Conservation (phyloP, 2,329 filamentous ascomycete genomes). For the Curvularia sp. region DNA sequence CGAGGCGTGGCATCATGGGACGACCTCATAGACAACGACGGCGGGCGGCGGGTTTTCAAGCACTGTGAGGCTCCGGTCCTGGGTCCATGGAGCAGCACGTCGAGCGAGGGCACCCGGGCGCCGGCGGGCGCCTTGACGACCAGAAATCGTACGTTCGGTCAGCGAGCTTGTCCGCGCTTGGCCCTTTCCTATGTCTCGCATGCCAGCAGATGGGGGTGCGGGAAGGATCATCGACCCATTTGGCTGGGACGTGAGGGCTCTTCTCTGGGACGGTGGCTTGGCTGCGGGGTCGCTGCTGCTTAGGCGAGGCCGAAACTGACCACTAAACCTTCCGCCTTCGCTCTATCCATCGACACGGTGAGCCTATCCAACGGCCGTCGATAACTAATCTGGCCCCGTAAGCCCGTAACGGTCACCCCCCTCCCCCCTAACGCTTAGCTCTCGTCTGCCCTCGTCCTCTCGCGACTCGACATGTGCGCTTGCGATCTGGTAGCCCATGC, state of each 20-base stretch:
- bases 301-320: slow-evolving; percentile 40
- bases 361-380: slow-evolving; percentile 32
- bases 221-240: slow-evolving; percentile 33
- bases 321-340: slow-evolving; percentile 23
- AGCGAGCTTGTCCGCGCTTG: slow-evolving; percentile 16
- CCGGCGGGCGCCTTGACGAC: too few species aligned
- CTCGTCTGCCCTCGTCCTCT: neutral
- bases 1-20: neutral
- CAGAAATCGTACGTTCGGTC: neutral
- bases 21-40: neutral
- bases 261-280: slow-evolving; percentile 21
- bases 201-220: slow-evolving; percentile 18
- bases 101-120: too few species aligned
- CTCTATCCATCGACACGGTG: slow-evolving; percentile 22
- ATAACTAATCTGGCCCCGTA: slow-evolving; percentile 10
- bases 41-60: slow-evolving; percentile 1
- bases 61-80: slow-evolving; percentile 30
- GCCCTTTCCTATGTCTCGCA: slow-evolving; percentile 12
- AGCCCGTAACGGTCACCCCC: slow-evolving; percentile 11
- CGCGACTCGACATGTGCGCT: neutral
- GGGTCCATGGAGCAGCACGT: too few species aligned
- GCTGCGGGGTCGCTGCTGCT: slow-evolving; percentile 29
- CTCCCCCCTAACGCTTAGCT: slow-evolving; percentile 4
- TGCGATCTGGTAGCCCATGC: slow-evolving; percentile 15
- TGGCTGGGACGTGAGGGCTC: slow-evolving; percentile 20